These are phyloP conservation scores for Schoenoplectus triqueter DNA, from an alignment of 202 grass and related monocot species.

Conservation along the genomic window DNA sequence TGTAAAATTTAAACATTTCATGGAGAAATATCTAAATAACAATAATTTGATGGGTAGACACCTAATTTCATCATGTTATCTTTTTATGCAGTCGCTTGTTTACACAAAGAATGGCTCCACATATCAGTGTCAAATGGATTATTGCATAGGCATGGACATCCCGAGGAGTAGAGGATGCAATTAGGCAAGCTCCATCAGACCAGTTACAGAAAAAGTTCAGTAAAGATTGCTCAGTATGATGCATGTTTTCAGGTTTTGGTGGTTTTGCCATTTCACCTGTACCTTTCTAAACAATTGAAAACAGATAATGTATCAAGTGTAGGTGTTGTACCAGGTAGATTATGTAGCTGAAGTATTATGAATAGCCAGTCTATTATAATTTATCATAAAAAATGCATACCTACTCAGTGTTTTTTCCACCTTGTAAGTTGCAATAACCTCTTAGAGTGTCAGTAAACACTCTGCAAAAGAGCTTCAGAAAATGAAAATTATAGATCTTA, in stretches of 20 bases:
- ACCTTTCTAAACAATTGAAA: conserved; percentile 42
- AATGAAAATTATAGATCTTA: conserved; percentile 33
- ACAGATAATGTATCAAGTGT: neutral
- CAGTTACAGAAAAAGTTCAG: neutral
- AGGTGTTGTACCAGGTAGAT: neutral
- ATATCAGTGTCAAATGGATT: too few relatives aligned
- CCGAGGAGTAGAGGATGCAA: too few relatives aligned
- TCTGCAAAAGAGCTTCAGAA: conserved; percentile 53
- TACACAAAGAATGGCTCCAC: too few relatives aligned
- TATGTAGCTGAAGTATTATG: neutral
- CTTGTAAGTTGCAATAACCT: conserved; percentile 55
- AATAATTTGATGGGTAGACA: neutral
- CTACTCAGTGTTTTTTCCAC: conserved; percentile 50
- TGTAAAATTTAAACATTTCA: neutral
- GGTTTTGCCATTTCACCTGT: conserved; percentile 41
- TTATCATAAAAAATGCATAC: conserved; percentile 39
- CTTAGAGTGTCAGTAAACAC: conserved; percentile 79
- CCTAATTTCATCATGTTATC: too few relatives aligned
- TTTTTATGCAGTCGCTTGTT: too few relatives aligned
- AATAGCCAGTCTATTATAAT: too few relatives aligned
- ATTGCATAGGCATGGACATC: too few relatives aligned
- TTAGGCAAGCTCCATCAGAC: too few relatives aligned
- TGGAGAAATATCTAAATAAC: neutral
- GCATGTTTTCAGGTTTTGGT: conserved; percentile 44
- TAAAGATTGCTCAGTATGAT: conserved; percentile 48